phyloP scores from a whole-genome alignment of 768 basidiomycete genomes.

The Mrakia blollopis region DNA sequence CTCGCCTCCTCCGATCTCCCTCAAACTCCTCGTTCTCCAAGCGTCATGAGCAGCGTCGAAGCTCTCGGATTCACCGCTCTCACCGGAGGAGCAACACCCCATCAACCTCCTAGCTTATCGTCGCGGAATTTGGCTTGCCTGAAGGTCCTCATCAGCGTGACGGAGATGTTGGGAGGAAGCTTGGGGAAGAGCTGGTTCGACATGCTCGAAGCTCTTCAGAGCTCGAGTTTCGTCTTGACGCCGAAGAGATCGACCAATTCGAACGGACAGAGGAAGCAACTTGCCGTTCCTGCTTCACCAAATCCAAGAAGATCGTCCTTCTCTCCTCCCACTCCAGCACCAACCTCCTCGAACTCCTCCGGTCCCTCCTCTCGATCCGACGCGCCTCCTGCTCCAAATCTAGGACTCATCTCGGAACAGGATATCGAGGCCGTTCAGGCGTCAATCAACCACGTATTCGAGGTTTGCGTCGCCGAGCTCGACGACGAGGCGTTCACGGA shows the following conservation, averaged over 20 bases:
- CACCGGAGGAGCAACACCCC: slow-evolving; percentile 38
- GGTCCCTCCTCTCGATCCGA: not conserved
- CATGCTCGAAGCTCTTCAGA: slow-evolving; percentile 84
- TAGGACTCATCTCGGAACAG: slow-evolving; percentile 54
- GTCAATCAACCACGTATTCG: slow-evolving; percentile 78
- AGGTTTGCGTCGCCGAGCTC: slow-evolving; percentile 67
- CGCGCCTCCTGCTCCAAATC: not conserved
- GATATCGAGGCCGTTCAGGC: slow-evolving; percentile 68
- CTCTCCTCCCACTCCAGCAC: slow-evolving; percentile 33
- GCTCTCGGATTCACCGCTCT: slow-evolving; percentile 58
- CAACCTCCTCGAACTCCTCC: slow-evolving; percentile 33
- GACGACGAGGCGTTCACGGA: slow-evolving; percentile 75
- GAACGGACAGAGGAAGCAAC: slow-evolving; percentile 5
- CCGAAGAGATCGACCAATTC: slow-evolving; percentile 27
- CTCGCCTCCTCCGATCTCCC: slow-evolving; percentile 53
- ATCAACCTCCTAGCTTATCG: slow-evolving; percentile 67
- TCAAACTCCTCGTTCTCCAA: slow-evolving; percentile 2
- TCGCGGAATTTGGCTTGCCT: slow-evolving; percentile 88
- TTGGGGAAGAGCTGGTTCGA: slow-evolving; percentile 85
- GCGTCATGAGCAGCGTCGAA: slow-evolving; percentile 45
- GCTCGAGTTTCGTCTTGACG: slow-evolving; percentile 80
- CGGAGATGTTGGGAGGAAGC: slow-evolving; percentile 74
- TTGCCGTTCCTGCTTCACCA: not conserved
- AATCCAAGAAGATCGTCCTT: slow-evolving; percentile 4
- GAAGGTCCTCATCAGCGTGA: slow-evolving; percentile 70